A percentile compares a stretch with the other conserved stretches of the same genome.
Evolutionary conservation across 106 monocot genomes (phyloP).

Genomic region (Phalaenopsis aphrodite): DNA sequence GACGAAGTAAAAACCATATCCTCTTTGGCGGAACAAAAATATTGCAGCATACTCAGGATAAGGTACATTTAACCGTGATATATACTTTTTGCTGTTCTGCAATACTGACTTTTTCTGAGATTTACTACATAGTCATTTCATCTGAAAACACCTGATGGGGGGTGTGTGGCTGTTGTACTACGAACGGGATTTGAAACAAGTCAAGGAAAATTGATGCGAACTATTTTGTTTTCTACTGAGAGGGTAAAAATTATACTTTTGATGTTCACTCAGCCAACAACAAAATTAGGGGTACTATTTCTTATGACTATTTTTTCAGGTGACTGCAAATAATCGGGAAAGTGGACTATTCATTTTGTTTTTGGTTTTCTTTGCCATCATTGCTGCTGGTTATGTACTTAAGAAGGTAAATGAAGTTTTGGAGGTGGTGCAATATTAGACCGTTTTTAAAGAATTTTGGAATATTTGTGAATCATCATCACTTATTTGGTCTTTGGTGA

Average conservation of each 20-base stretch:
- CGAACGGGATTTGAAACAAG: conserved; percentile 97
- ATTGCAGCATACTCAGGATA: conserved; percentile 94
- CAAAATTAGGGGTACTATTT: not conserved
- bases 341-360: conserved; percentile 97
- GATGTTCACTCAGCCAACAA: not conserved
- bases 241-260: conserved; percentile 42
- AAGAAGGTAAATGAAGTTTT: conserved; percentile 53
- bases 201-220: conserved; percentile 97
- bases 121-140: conserved; percentile 43
- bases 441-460: not conserved
- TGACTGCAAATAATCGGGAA: conserved; percentile 97
- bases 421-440: conserved; percentile 1
- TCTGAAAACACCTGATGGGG: conserved; percentile 93
- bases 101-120: conserved; percentile 7
- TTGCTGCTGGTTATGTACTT: conserved; percentile 99
- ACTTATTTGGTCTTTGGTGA: not conserved
- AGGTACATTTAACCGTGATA: conserved; percentile 36
- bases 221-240: conserved; percentile 97
- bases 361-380: conserved; percentile 91
- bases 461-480: not conserved
- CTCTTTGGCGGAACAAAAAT: conserved; percentile 99
- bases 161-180: conserved; percentile 88
- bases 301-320: conserved; percentile 39
- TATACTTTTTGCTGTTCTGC: not conserved
- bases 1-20: conserved; percentile 81